Conservation (phyloP, 164 flowering plant species). For the Liquidambar formosana region DNA sequence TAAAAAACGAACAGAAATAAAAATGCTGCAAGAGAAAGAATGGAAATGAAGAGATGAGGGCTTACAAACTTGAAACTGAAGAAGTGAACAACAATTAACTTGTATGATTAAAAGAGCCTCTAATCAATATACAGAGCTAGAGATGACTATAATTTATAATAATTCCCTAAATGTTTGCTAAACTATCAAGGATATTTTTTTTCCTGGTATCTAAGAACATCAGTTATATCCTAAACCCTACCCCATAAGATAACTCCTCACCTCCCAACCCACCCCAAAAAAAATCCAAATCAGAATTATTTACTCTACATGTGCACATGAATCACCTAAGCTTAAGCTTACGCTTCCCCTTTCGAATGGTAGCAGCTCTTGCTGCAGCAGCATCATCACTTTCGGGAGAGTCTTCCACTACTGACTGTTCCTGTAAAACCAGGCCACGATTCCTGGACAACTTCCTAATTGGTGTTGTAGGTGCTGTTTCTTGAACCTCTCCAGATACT, state of each 20-base stretch:
- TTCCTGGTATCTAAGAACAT: no score
- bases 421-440: conserved; percentile 23
- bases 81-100: no score
- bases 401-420: conserved; percentile 1
- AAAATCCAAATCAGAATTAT: no score
- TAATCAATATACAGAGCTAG: not conserved
- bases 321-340: conserved; percentile 9
- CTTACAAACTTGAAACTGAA: no score
- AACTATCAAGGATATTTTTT: no score
- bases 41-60: no score
- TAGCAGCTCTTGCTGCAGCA: conserved; percentile 7
- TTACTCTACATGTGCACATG: not conserved
- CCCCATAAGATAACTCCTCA: no score
- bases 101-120: not conserved
- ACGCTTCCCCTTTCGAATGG: conserved; percentile 16
- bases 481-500: not conserved
- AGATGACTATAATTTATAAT: not conserved
- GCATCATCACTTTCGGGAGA: not conserved
- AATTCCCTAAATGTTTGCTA: not conserved
- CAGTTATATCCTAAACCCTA: no score
- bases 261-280: no score
- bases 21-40: no score
- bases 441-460: conserved; percentile 32
- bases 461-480: conserved; percentile 22
- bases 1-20: no score